phyloP scores from a whole-genome alignment of 192 early-diverging fungal genomes.

The Linnemannia schmuckeri region DNA sequence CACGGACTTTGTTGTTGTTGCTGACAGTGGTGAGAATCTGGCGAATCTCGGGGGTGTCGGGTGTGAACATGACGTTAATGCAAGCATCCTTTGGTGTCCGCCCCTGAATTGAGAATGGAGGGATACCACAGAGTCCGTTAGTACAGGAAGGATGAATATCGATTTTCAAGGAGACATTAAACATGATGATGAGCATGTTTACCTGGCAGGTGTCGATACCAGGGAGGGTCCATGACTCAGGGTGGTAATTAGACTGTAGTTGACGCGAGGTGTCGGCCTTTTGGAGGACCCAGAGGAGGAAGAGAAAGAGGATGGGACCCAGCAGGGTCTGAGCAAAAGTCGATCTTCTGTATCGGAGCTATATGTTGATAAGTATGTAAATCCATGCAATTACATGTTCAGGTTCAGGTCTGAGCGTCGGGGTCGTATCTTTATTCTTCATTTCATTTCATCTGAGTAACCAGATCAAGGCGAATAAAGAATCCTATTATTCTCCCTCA shows the following conservation, averaged over 20 bases:
- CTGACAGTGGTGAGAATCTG: slow-evolving; percentile 40
- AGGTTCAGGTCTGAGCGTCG: background rate
- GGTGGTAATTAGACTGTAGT: slow-evolving; percentile 57
- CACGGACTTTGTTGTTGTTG: slow-evolving; percentile 35
- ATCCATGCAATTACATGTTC: background rate
- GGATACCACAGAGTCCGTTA: background rate
- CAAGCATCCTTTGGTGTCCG: slow-evolving; percentile 57
- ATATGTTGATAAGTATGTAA: background rate
- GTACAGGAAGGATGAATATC: background rate
- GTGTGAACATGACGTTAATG: slow-evolving; percentile 75
- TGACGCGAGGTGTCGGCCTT: slow-evolving; percentile 54
- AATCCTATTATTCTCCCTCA: too few species aligned
- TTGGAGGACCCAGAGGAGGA: slow-evolving; percentile 75
- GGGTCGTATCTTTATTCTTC: background rate
- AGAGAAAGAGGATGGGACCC: slow-evolving; percentile 75
- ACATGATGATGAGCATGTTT: background rate
- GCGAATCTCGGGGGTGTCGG: slow-evolving; percentile 50
- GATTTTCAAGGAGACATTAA: background rate
- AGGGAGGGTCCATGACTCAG: slow-evolving; percentile 54
- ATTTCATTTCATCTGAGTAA: background rate
- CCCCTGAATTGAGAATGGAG: slow-evolving; percentile 52
- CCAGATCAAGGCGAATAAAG: background rate
- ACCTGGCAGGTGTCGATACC: slow-evolving; percentile 62
- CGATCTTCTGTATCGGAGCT: slow-evolving; percentile 68
- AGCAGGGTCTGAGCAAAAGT: slow-evolving; percentile 66